phyloP scores from a whole-genome alignment of 192 early-diverging fungal species.

The Backusella macrospora region DNA sequence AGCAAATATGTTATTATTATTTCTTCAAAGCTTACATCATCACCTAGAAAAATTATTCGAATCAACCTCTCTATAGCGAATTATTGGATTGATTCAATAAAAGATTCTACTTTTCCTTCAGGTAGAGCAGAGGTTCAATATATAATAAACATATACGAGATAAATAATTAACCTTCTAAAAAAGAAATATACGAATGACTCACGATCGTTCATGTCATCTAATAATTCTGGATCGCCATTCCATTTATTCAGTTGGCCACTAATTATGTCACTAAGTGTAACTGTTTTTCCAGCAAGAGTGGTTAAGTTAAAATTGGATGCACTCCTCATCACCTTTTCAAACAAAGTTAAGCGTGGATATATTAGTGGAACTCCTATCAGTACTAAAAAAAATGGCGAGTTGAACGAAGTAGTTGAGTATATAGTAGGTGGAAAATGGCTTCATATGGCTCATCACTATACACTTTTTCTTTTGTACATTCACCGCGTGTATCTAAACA shows the following conservation, averaged over 20 bases:
- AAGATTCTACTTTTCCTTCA: constrained; percentile 61
- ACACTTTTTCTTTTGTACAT: constrained; percentile 61
- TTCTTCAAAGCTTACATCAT: constrained; percentile 68
- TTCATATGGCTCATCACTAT: constrained; percentile 59
- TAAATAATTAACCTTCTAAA: background rate
- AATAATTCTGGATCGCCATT: constrained; percentile 83
- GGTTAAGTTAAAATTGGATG: constrained; percentile 41
- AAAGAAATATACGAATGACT: constrained; percentile 25
- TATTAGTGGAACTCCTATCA: constrained; percentile 71
- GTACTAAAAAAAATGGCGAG: constrained; percentile 66
- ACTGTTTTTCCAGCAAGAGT: constrained; percentile 29
- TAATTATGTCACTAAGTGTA: constrained; percentile 19
- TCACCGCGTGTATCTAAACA: constrained; percentile 77
- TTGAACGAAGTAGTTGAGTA: constrained; percentile 47
- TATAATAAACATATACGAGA: background rate
- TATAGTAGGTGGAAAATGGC: constrained; percentile 48
- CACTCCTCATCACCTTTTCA: constrained; percentile 62
- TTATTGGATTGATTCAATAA: constrained; percentile 66
- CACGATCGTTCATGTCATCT: constrained; percentile 82
- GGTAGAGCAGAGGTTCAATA: constrained; percentile 65
- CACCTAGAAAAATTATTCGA: constrained; percentile 79
- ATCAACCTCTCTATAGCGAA: constrained; percentile 57
- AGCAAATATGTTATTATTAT: background rate
- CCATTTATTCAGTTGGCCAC: constrained; percentile 31
- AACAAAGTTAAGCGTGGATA: constrained; percentile 71